phyloP scores from a whole-genome alignment of 768 basidiomycete species.

The Chalciporus pseudorubinellus region DNA sequence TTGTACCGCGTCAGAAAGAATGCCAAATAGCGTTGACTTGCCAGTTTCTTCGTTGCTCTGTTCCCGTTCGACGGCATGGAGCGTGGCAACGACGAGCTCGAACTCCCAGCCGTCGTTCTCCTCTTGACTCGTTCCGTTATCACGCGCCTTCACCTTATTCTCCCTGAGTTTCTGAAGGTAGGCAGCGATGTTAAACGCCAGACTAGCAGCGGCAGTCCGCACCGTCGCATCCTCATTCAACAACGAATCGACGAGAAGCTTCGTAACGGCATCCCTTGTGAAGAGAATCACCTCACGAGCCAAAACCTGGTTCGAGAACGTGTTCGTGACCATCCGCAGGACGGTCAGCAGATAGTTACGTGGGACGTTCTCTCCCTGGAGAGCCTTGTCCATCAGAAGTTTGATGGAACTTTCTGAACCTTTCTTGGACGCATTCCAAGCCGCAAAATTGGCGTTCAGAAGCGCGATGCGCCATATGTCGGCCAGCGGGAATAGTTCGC shows the following conservation, averaged over 20 bases:
- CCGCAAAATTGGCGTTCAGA: slow-evolving; percentile 56
- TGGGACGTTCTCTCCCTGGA: slow-evolving; percentile 27
- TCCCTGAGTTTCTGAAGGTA: slow-evolving; percentile 62
- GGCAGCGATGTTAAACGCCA: slow-evolving; percentile 74
- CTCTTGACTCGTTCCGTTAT: slow-evolving; percentile 37
- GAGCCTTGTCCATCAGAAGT: slow-evolving; percentile 46
- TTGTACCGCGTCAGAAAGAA: not conserved
- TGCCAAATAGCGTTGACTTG: slow-evolving; percentile 36
- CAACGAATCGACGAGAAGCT: slow-evolving; percentile 62
- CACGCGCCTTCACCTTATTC: slow-evolving; percentile 35
- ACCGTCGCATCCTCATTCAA: slow-evolving; percentile 67
- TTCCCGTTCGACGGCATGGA: slow-evolving; percentile 76
- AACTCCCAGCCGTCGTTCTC: slow-evolving; percentile 83
- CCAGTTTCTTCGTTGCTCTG: slow-evolving; percentile 76
- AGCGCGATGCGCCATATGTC: slow-evolving; percentile 82
- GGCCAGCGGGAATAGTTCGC: slow-evolving; percentile 72
- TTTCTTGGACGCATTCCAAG: slow-evolving; percentile 42
- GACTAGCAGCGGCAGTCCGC: slow-evolving; percentile 75
- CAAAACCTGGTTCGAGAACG: slow-evolving; percentile 47
- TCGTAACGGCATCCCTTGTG: slow-evolving; percentile 40
- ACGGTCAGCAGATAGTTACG: slow-evolving; percentile 64
- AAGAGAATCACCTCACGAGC: slow-evolving; percentile 40
- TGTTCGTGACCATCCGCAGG: slow-evolving; percentile 68
- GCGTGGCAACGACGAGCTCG: slow-evolving; percentile 78
- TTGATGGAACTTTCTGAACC: slow-evolving; percentile 41